Conservation (phyloP, 352 stramenopile genomes). For the Phytopythium sindhum region DNA sequence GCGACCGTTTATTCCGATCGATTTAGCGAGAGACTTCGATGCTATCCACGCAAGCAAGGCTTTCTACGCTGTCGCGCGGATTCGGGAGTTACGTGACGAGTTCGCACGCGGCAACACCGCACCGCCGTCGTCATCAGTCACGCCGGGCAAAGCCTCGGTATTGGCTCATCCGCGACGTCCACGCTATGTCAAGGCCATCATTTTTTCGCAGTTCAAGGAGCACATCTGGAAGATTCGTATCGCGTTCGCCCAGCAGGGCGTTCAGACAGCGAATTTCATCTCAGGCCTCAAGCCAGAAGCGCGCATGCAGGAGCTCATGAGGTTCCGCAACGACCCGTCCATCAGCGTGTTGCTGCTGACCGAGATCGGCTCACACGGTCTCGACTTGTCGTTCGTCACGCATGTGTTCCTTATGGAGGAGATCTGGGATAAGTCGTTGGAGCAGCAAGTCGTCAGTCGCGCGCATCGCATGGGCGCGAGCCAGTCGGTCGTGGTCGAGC, state of each 20-base stretch:
- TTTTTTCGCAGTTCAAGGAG: constrained; percentile 83
- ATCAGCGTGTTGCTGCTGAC: constrained; percentile 92
- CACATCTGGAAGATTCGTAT: constrained; percentile 76
- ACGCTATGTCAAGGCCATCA: constrained; percentile 63
- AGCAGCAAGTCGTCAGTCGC: constrained; percentile 94
- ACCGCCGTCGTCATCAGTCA: neutral
- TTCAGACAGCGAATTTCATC: constrained; percentile 67
- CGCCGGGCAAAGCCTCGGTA: neutral
- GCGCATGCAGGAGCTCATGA: constrained; percentile 52
- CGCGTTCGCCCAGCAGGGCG: constrained; percentile 64
- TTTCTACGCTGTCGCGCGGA: constrained; percentile 60
- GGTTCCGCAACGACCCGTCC: constrained; percentile 57
- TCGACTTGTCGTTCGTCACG: constrained; percentile 98
- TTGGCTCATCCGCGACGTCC: constrained; percentile 11
- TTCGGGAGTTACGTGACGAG: constrained; percentile 63
- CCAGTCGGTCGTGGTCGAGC: constrained; percentile 91
- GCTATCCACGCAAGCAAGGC: constrained; percentile 68
- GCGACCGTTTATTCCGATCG: constrained; percentile 12
- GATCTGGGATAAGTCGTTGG: constrained; percentile 95
- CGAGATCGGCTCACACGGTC: constrained; percentile 92
- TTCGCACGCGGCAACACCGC: constrained; percentile 21
- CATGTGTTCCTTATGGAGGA: constrained; percentile 98
- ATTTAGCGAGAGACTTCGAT: constrained; percentile 27
- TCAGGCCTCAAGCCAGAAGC: constrained; percentile 29
- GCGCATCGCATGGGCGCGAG: constrained; percentile 95